Percentiles rank a stretch among this genome's conserved stretches.
Conservation (phyloP, 2,329 filamentous ascomycete genomes). For the Arthrobotrys sinensis region DNA sequence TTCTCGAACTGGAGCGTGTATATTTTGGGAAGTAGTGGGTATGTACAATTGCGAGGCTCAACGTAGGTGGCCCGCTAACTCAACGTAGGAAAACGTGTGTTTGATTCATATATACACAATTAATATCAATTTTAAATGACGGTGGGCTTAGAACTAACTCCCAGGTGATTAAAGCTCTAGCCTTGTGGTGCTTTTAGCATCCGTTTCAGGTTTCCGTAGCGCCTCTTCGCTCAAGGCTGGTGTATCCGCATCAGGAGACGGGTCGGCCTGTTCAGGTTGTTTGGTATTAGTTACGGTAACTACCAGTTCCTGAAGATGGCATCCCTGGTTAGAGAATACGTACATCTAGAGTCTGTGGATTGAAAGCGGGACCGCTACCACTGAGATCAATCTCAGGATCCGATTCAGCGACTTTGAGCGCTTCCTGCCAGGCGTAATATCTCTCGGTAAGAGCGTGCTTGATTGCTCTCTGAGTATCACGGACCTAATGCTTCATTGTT, state of each 20-base stretch:
- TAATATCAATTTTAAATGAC: not conserved
- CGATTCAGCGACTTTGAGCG: conserved; percentile 75
- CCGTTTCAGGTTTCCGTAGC: not conserved
- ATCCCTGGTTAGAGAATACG: not conserved
- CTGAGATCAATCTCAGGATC: conserved; percentile 79
- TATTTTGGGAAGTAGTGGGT: not conserved
- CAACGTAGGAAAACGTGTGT: no score
- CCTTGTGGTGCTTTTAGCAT: not conserved
- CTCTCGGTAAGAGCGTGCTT: conserved; percentile 89
- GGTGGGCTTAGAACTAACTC: not conserved
- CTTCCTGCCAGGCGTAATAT: conserved; percentile 89
- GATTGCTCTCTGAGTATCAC: conserved; percentile 83
- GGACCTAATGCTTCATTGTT: conserved; percentile 73
- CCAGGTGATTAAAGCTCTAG: conserved; percentile 3
- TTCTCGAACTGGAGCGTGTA: no score
- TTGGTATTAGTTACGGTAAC: not conserved
- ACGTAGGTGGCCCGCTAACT: no score
- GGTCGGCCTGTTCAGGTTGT: conserved; percentile 4
- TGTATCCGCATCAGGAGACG: not conserved
- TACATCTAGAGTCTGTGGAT: conserved; percentile 55
- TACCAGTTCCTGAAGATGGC: not conserved
- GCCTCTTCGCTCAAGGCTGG: not conserved
- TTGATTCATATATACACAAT: not conserved
- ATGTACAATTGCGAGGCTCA: not conserved
- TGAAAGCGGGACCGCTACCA: conserved; percentile 70